phyloP scores from a whole-genome alignment of 352 stramenopile species.

The Globisporangium spinosum region DNA sequence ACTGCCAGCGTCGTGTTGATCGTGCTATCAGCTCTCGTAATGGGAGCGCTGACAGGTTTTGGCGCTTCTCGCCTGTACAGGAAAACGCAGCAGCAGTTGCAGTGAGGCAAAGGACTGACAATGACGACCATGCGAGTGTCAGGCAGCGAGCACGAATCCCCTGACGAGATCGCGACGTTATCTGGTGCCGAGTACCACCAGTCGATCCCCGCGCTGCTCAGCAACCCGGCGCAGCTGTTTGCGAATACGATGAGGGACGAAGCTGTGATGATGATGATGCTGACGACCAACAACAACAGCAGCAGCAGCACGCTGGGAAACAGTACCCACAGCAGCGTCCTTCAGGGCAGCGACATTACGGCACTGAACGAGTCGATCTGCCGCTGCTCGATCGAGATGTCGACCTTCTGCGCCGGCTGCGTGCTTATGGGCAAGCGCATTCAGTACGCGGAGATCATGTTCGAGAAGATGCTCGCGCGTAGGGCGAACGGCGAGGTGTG shows the following conservation, averaged over 20 bases:
- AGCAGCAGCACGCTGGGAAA: background rate
- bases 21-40: background rate
- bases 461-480: slow-evolving; percentile 20
- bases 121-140: background rate
- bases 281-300: background rate
- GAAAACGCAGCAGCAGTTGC: background rate
- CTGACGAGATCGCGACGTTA: slow-evolving; percentile 7
- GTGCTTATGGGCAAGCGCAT: slow-evolving; percentile 25
- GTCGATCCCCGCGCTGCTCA: slow-evolving; percentile 2
- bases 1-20: background rate
- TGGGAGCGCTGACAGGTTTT: background rate
- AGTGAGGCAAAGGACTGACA: slow-evolving; percentile 1
- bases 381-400: slow-evolving; percentile 18
- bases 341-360: slow-evolving; percentile 10
- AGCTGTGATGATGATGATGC: background rate
- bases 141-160: background rate
- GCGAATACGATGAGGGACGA: background rate
- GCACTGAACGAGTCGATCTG: slow-evolving; percentile 19
- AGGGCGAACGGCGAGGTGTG: slow-evolving; percentile 35
- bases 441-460: slow-evolving; percentile 17
- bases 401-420: slow-evolving; percentile 13
- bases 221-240: slow-evolving; percentile 5
- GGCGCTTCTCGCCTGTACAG: background rate
- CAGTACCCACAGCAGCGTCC: background rate
- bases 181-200: slow-evolving; percentile 4